These are phyloP conservation scores for Entoloma clypeatum DNA, from an alignment of 1,284 basidiomycete species.

Conservation along the genomic window DNA sequence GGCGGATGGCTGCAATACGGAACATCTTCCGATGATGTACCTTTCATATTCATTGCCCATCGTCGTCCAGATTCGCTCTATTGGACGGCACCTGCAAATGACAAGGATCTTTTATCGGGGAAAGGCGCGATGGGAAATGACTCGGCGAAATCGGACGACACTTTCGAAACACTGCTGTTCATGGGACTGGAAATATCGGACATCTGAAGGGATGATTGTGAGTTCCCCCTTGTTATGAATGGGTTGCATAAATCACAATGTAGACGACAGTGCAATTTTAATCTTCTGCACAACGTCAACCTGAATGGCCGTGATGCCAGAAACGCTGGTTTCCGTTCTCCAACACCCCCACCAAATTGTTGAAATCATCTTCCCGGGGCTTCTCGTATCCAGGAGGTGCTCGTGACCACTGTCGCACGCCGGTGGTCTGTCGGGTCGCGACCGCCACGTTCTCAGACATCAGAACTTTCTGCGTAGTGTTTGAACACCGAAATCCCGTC, in stretches of 20 bases:
- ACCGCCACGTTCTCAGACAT: conserved; percentile 42
- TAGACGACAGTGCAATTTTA: too few species aligned
- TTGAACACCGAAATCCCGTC: conserved; percentile 38
- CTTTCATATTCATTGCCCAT: conserved; percentile 58
- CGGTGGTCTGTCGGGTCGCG: conserved; percentile 38
- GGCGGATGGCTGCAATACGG: conserved; percentile 41
- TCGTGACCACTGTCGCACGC: conserved; percentile 41
- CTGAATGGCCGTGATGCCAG: conserved; percentile 25
- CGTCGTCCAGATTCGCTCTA: conserved; percentile 52
- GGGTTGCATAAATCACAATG: not conserved
- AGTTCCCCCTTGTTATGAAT: not conserved
- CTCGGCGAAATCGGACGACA: conserved; percentile 52
- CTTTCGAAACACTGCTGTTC: conserved; percentile 65
- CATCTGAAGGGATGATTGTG: conserved; percentile 9
- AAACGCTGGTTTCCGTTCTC: conserved; percentile 59
- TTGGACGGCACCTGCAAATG: conserved; percentile 52
- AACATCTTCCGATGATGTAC: conserved; percentile 38
- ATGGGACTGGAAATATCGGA: conserved; percentile 46
- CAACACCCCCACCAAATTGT: conserved; percentile 47
- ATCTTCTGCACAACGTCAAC: conserved; percentile 3
- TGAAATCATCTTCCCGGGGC: conserved; percentile 43
- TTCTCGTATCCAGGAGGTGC: conserved; percentile 53
- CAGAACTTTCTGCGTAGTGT: conserved; percentile 27
- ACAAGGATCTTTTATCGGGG: conserved; percentile 54
- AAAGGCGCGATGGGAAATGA: conserved; percentile 44